phyloP scores from a whole-genome alignment of 108 stramenopile genomes.

The Pseudonitzschia delicatissima region DNA sequence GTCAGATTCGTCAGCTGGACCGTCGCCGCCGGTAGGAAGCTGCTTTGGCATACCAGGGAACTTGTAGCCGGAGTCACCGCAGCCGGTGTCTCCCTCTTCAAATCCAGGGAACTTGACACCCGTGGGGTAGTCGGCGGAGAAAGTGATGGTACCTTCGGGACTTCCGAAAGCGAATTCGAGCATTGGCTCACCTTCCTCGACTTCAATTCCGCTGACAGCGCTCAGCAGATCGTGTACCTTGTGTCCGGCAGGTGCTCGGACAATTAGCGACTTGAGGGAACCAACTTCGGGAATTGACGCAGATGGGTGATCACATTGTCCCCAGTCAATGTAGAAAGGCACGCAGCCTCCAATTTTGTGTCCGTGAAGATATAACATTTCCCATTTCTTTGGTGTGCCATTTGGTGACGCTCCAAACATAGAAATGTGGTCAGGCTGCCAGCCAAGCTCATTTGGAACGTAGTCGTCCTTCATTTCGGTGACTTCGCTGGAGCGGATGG shows the following conservation, averaged over 20 bases:
- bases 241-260: slow-evolving; percentile 43
- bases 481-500: slow-evolving; percentile 43
- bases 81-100: slow-evolving; percentile 39
- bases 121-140: slow-evolving; percentile 36
- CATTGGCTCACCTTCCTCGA: slow-evolving; percentile 41
- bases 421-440: slow-evolving; percentile 53
- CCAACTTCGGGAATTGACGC: slow-evolving; percentile 43
- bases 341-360: slow-evolving; percentile 52
- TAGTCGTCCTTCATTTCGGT: slow-evolving; percentile 46
- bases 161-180: slow-evolving; percentile 45
- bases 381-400: slow-evolving; percentile 54
- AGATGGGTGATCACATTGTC: slow-evolving; percentile 50
- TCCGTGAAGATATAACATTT: slow-evolving; percentile 52
- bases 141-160: slow-evolving; percentile 49
- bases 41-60: slow-evolving; percentile 30
- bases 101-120: slow-evolving; percentile 55
- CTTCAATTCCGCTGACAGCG: slow-evolving; percentile 28
- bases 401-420: slow-evolving; percentile 50
- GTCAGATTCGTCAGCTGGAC: slow-evolving; percentile 7
- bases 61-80: slow-evolving; percentile 12
- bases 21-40: slow-evolving; percentile 9
- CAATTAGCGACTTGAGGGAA: slow-evolving; percentile 34
- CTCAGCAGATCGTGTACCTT: slow-evolving; percentile 42
- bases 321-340: slow-evolving; percentile 55
- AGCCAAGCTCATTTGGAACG: slow-evolving; percentile 41